Base-by-base conservation (phyloP, 768 basidiomycete genomes). In the Lactarius quietus region DNA sequence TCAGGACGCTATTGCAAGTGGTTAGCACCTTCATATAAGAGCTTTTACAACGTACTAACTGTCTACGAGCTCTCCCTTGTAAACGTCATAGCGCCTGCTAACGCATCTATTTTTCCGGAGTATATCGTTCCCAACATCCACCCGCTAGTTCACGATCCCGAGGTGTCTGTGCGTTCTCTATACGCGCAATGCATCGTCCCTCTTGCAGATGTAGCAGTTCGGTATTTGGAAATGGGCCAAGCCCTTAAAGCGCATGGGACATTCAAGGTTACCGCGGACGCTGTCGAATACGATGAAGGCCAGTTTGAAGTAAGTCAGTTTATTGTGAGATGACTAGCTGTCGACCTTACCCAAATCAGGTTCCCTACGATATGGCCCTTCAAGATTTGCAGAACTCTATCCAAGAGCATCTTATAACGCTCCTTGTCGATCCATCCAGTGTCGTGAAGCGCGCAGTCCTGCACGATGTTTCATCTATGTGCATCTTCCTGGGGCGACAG, bases 141-240 rank as follows among this genome's bases (percentile, higher is more conserved):
- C 39, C 87, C 93, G 67, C 81, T 99, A 8, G 84, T 90, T 0
- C 83, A 86, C 57, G 97, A 98, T 72, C 80, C 87, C 1, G 95
- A 98, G 69, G 83, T 93, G 0, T 88, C 87, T n/a, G 87, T 90
- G 4, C 81, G 97, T 76, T 76, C 85, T 76, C 79, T 90, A 76
- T 82, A 90, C 72, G 97, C 95, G 0, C 90, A 93, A 70, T 91
- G 89, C 68, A 85, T 98, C 41, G 88, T 89, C 1, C 83, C 86
- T 23, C 81, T 99, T 2, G 94, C 95, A 0, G 90, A 94, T 63
- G 92, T 90, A 0, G 92, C 93, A 2, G 82, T 91, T 62, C 82
- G 88, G 48, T 97, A 95, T 76, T 79, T 98, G 36, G 95, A 98
- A 74, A 94, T 98, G 87, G 90, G 88, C 0, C 93, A 97, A 73